A percentile compares a stretch with the other conserved stretches of the same genome.
Evolutionary conservation across 1,284 basidiomycete species (phyloP).

Genomic region (Apiotrichum mycotoxinovorans): DNA sequence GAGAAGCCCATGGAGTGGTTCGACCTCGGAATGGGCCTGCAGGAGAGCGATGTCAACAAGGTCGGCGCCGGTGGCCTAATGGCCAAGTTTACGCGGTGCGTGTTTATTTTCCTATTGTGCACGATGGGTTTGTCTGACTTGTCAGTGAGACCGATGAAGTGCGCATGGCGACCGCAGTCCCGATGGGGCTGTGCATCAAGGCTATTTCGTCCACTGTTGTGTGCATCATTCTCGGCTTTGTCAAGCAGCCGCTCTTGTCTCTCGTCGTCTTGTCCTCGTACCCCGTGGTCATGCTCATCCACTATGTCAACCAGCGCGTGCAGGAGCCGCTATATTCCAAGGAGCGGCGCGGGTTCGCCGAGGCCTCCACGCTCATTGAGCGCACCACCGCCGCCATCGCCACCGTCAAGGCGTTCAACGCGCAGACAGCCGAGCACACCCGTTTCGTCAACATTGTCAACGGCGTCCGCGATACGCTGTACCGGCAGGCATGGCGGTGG

Average conservation of each 20-base stretch:
- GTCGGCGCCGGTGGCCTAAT: slow-evolving; percentile 88
- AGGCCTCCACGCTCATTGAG: slow-evolving; percentile 73
- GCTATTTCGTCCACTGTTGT: slow-evolving; percentile 74
- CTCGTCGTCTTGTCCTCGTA: slow-evolving; percentile 87
- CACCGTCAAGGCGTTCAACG: slow-evolving; percentile 96
- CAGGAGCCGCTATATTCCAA: slow-evolving; percentile 61
- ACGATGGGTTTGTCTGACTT: slow-evolving; percentile 5
- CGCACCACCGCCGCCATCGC: slow-evolving; percentile 73
- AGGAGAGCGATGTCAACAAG: slow-evolving; percentile 54
- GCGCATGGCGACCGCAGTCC: slow-evolving; percentile 73
- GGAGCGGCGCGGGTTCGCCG: slow-evolving; percentile 66
- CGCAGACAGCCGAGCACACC: slow-evolving; percentile 60
- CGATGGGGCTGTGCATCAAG: slow-evolving; percentile 73
- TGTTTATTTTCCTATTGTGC: slow-evolving; percentile 9
- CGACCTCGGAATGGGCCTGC: slow-evolving; percentile 72
- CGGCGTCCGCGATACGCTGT: slow-evolving; percentile 54
- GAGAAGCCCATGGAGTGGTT: slow-evolving; percentile 80
- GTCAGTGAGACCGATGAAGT: slow-evolving; percentile 90
- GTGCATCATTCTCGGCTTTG: slow-evolving; percentile 76
- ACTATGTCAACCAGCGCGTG: slow-evolving; percentile 67
- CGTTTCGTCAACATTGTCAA: slow-evolving; percentile 55
- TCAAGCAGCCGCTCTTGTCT: slow-evolving; percentile 75
- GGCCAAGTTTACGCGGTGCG: slow-evolving; percentile 85
- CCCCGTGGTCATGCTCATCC: slow-evolving; percentile 74
- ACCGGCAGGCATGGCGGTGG: slow-evolving; percentile 66